Evolutionary conservation across 2,329 filamentous ascomycete genomes (phyloP), one percentile per base, ranked within the genome.

Genomic region (Ilyonectria mors-panacis): DNA sequence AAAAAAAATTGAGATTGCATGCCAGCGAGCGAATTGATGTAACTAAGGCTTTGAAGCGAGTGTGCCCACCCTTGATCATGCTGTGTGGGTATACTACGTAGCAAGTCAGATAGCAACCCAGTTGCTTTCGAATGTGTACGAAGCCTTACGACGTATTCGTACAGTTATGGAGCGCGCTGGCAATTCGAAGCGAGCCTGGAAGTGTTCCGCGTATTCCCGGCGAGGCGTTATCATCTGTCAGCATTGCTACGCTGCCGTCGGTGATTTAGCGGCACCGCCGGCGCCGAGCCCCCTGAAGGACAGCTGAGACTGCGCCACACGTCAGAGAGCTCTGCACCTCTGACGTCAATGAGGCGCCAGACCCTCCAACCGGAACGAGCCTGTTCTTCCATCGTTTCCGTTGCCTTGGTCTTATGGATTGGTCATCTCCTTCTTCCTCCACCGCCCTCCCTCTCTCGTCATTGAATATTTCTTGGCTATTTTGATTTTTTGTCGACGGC

Each of bases 341-440:
- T 68, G 66, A 68, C 66, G 66, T 68, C 66, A 68, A 63, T 65
- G 62, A 68, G 66, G 66, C 58, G 47, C 39, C 54, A 8, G 30
- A 5, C 44, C 21, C 33, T 30, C 30, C 26, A 30, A 30, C 48
- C 44, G 47, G 30, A 42, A 19, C 10, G 35, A 64, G 48, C 42
- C 62, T 59, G 44, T 48, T 61, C 26, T 53, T 42, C 61, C 61
- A 59, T 47, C 26, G 13, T 37, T 61, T 55, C 65, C 59, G 65
- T 56, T 30, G 44, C 53, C 54, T 51, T 65, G n/a, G 35, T 58
- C 30, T 33, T 30, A 21, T 12, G 4, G 44, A 51, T 44, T 51
- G 26, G 44, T 35, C 44, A 44, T 53, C 21, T 17, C 44, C n/a
- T 17, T 26, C 35, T 21, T 44, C 42, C 10, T 47, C 30, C 28